A percentile compares a stretch with the other conserved stretches of the same genome.
These are phyloP conservation scores for Linderniella brevidens DNA, from an alignment of 257 asterid genomes.

Conservation along the genomic window DNA sequence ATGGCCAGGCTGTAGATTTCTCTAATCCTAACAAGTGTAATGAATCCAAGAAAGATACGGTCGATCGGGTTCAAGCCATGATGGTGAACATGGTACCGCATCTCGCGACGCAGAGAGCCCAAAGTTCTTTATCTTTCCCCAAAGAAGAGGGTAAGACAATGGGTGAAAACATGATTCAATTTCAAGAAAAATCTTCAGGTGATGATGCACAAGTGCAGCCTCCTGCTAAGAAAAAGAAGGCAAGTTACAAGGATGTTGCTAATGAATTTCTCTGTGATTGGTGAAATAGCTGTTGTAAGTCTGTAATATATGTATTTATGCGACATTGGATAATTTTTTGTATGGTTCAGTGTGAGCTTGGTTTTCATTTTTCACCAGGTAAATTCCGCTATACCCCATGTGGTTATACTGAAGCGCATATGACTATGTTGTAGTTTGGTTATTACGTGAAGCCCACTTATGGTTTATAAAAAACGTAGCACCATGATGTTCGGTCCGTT, in stretches of 20 bases:
- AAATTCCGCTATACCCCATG: too few relatives aligned
- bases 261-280: constrained; percentile 56
- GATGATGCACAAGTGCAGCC: constrained; percentile 8
- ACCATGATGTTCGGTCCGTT: too few relatives aligned
- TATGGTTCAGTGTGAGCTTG: too few relatives aligned
- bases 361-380: too few relatives aligned
- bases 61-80: constrained; percentile 65
- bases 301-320: background rate
- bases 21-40: too few relatives aligned
- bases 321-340: too few relatives aligned
- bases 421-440: too few relatives aligned
- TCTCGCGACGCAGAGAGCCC: constrained; percentile 23
- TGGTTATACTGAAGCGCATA: too few relatives aligned
- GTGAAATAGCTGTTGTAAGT: constrained; percentile 16
- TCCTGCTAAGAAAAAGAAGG: constrained; percentile 63
- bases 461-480: too few relatives aligned
- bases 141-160: constrained; percentile 11
- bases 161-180: constrained; percentile 1
- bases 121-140: constrained; percentile 6
- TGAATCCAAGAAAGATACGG: constrained; percentile 15
- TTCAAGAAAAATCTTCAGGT: constrained; percentile 18
- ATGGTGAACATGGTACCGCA: constrained; percentile 37
- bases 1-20: too few relatives aligned
- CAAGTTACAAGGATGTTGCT: constrained; percentile 74
- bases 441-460: too few relatives aligned